These are phyloP conservation scores for Talaromyces rugulosus DNA, from an alignment of 2,329 filamentous ascomycete species.

Conservation along the genomic window DNA sequence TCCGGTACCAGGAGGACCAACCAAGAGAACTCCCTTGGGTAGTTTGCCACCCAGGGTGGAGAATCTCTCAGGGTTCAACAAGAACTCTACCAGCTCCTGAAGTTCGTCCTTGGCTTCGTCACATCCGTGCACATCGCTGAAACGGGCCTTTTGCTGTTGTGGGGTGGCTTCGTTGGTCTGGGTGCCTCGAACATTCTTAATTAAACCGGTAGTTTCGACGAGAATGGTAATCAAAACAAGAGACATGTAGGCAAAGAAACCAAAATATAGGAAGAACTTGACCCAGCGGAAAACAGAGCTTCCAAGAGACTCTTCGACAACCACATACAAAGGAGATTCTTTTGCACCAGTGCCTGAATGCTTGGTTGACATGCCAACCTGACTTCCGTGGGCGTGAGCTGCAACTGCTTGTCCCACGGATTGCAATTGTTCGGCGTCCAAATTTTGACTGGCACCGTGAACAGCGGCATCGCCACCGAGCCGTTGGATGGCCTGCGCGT, in stretches of 20 bases:
- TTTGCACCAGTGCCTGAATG: conserved; percentile 64
- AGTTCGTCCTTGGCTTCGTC: conserved; percentile 98
- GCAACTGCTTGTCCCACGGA: conserved; percentile 79
- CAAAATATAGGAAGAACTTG: conserved; percentile 78
- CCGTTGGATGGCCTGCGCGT: conserved; percentile 67
- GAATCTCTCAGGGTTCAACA: conserved; percentile 90
- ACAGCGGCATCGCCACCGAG: conserved; percentile 46
- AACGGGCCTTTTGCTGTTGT: conserved; percentile 85
- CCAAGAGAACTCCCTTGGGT: conserved; percentile 91
- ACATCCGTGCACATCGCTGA: conserved; percentile 91
- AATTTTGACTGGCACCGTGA: conserved; percentile 23
- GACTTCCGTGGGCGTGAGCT: conserved; percentile 64
- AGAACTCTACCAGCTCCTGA: conserved; percentile 92
- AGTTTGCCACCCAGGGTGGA: conserved; percentile 92
- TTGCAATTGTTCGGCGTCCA: conserved; percentile 64
- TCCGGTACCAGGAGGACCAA: conserved; percentile 93
- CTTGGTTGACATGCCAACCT: conserved; percentile 50
- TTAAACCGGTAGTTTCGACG: conserved; percentile 72
- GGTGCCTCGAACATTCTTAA: conserved; percentile 71
- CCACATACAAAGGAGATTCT: conserved; percentile 85
- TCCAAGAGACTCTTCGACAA: conserved; percentile 84
- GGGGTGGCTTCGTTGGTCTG: conserved; percentile 83
- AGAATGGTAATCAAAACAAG: conserved; percentile 75
- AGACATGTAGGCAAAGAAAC: conserved; percentile 71
- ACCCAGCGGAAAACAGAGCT: conserved; percentile 83